Evolutionary conservation across 305 asterid species (phyloP), one percentile per base, ranked within the genome.

Genomic region (Andrographis paniculata): DNA sequence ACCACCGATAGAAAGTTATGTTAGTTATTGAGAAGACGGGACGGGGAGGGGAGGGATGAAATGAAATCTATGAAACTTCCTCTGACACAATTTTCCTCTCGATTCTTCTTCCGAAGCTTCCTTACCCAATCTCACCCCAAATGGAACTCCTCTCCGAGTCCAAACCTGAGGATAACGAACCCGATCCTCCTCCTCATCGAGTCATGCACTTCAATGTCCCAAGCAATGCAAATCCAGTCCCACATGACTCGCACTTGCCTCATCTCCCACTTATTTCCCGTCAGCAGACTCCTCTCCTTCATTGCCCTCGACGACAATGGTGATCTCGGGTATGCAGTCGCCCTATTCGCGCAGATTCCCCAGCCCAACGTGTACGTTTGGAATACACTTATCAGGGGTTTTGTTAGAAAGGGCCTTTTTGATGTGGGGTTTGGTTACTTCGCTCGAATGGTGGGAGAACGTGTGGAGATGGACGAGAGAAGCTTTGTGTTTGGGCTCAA

Each of bases 151-250:
- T 68, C 59, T 36, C 61, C 69, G 10, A 68, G 61, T 65, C 68
- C 74, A 16, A 74, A 72, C 39, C 72, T 79, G 53, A 58, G 51
- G 30, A 63, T 62, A 48, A 53, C 77, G 17, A 77, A 82, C 61
- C 94, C 94, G 49, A 74, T 78, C 56, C 77, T 82, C 9, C 70
- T 82, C 27, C 78, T 82, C 60, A 64, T 76, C 35, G 94, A 79
- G 40, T 73, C 86, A 21, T 82, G 94, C 76, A 65, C 53, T 61
- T 82, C 86, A 20, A 71, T 82, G 79, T 56, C 67, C 52, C 78
- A 76, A 45, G 75, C 84, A 48, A 76, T 62, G 70, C 81, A 76
- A 70, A 69, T 82, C n/a, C 94, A 78, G 31, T 89, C 79, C 24
- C 68, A 76, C 50, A 74, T 79, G 88, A 74, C 63, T n/a, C 73